phyloP scores from a whole-genome alignment of 2,329 filamentous ascomycete species.

The Botryotinia convoluta region DNA sequence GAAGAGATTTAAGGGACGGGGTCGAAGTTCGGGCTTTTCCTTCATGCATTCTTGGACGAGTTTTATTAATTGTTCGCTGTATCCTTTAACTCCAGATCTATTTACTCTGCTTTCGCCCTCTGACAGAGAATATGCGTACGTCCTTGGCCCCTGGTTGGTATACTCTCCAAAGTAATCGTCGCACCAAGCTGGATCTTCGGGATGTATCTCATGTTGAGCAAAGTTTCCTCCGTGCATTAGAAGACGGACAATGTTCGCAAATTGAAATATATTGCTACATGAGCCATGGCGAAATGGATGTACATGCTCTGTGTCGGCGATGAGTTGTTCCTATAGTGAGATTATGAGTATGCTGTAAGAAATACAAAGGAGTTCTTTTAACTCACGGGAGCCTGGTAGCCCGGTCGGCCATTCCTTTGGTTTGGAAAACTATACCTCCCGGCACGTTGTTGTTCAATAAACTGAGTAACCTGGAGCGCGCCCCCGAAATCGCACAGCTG shows the following conservation, averaged over 20 bases:
- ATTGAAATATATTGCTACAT: conserved; percentile 14
- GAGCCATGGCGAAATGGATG: not conserved
- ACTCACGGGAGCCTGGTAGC: conserved; percentile 10
- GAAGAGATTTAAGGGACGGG: not conserved
- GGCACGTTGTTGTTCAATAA: not conserved
- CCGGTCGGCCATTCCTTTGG: not conserved
- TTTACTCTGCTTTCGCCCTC: not conserved
- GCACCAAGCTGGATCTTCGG: not conserved
- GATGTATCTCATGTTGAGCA: not conserved
- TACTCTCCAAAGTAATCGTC: not conserved
- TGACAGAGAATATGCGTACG: not conserved
- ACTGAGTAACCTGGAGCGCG: not conserved
- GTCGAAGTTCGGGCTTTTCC: not conserved
- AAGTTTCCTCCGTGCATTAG: not conserved
- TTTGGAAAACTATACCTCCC: conserved; percentile 1
- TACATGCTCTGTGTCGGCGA: not conserved
- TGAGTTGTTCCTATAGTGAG: not conserved
- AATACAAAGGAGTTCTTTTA: not conserved
- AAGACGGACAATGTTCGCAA: not conserved
- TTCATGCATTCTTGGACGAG: not conserved
- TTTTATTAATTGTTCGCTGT: not conserved
- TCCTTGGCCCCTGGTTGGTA: accelerated
- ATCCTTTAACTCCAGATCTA: accelerated
- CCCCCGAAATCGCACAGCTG: conserved; percentile 17
- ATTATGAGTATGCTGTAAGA: not conserved